phyloP scores from a whole-genome alignment of 441 rosid species.

The Gossypium trilobum region DNA sequence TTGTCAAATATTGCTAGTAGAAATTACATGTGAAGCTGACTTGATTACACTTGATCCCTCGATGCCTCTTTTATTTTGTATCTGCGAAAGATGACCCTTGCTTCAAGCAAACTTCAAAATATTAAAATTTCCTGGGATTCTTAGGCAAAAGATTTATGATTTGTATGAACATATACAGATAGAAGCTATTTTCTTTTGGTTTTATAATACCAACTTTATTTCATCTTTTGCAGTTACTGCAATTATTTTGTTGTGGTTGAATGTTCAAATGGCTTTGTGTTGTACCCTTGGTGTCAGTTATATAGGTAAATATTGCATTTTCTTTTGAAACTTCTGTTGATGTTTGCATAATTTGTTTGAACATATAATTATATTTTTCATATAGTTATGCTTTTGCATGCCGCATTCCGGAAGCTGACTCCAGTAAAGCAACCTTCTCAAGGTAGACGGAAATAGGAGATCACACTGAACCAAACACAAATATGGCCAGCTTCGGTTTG shows the following conservation, averaged over 20 bases:
- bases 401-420: slow-evolving; percentile 69
- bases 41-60: not conserved
- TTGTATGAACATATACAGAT: not conserved
- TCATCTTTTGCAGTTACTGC: slow-evolving; percentile 53
- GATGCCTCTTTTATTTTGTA: not conserved
- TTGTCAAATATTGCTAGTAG: not conserved
- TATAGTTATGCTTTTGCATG: slow-evolving; percentile 65
- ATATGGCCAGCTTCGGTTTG: not conserved
- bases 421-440: slow-evolving; percentile 44
- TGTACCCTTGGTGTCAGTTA: slow-evolving; percentile 61
- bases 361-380: not conserved
- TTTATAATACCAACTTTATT: slow-evolving; percentile 7
- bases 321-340: not conserved
- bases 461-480: not conserved
- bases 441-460: slow-evolving; percentile 24
- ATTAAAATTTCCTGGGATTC: not conserved
- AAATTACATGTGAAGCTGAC: not conserved
- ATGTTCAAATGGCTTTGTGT: slow-evolving; percentile 80
- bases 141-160: not conserved
- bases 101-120: not conserved
- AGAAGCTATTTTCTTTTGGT: not conserved
- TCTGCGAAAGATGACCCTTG: not conserved
- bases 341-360: not conserved
- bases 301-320: slow-evolving; percentile 38
- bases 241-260: slow-evolving; percentile 52